Evolutionary conservation across 352 stramenopile genomes (phyloP), one percentile per base, ranked within the genome.

Genomic region (Pythium guiyangense): DNA sequence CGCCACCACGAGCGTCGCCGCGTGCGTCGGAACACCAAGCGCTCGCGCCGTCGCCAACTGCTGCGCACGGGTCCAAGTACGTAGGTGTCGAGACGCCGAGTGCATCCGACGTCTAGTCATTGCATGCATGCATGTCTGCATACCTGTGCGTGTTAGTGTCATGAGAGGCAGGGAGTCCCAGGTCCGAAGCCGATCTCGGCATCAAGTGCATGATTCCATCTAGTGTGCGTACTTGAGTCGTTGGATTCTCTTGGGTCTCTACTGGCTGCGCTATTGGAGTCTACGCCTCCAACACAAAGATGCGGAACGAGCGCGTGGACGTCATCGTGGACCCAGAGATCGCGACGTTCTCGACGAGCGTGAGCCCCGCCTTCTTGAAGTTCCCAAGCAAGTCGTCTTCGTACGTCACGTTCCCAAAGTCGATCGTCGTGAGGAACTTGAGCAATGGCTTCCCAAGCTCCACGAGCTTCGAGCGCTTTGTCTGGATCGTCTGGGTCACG

Each of bases 401-500:
- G n/a, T n/a, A n/a, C n/a, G 90, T 90, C 22, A 97, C 75, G 42
- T 86, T 67, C 49, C 91, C 91, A 70, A 97, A 97, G 64, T 97
- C 91, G 66, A 37, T 37, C 31, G 31, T 37, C 31, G 31, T 37
- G 31, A 51, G 11, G n/a, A n/a, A n/a, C n/a, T n/a, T n/a, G n/a
- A n/a, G n/a, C n/a, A n/a, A n/a, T n/a, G n/a, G n/a, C n/a, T n/a
- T n/a, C n/a, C n/a, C n/a, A n/a, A n/a, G n/a, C n/a, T n/a, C n/a
- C n/a, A n/a, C n/a, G n/a, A n/a, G n/a, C n/a, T n/a, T n/a, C n/a
- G n/a, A n/a, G n/a, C n/a, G n/a, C n/a, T n/a, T n/a, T n/a, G n/a
- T n/a, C n/a, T n/a, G n/a, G n/a, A n/a, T n/a, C n/a, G n/a, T n/a
- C n/a, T n/a, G n/a, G n/a, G n/a, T n/a, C n/a, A n/a, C n/a, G n/a